A percentile compares a stretch with the other conserved stretches of the same genome.
phyloP scores from a whole-genome alignment of 2,329 filamentous ascomycete genomes.

The Albophoma yamanashiensis region DNA sequence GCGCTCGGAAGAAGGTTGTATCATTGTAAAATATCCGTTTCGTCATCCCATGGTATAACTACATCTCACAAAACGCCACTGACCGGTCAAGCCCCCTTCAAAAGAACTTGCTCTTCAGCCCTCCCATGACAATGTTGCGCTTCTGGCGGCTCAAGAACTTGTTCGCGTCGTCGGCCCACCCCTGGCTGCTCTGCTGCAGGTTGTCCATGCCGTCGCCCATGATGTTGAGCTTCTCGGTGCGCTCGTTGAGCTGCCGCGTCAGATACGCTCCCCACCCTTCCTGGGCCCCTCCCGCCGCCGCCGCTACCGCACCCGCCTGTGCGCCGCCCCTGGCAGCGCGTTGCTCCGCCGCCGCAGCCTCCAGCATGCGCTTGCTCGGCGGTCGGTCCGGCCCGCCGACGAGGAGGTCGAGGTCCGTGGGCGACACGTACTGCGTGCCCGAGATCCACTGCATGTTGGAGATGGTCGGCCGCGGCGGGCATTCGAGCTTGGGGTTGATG shows the following conservation, averaged over 20 bases:
- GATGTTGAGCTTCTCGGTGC: slow-evolving; percentile 76
- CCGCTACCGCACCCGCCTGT: slow-evolving; percentile 11
- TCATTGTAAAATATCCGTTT: not conserved
- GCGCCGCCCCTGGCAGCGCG: slow-evolving; percentile 37
- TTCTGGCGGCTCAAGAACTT: slow-evolving; percentile 87
- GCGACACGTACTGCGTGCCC: slow-evolving; percentile 83
- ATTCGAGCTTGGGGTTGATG: slow-evolving; percentile 62
- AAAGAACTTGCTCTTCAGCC: slow-evolving; percentile 50
- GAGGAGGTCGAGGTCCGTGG: slow-evolving; percentile 77
- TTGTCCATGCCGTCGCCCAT: slow-evolving; percentile 79
- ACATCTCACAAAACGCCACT: not conserved
- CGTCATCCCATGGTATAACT: not conserved
- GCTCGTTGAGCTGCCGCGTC: slow-evolving; percentile 75
- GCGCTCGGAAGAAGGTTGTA: not conserved
- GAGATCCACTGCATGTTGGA: slow-evolving; percentile 95
- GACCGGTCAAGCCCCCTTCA: slow-evolving; percentile 4
- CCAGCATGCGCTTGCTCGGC: slow-evolving; percentile 78
- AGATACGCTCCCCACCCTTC: slow-evolving; percentile 74
- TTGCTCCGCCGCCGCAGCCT: slow-evolving; percentile 66
- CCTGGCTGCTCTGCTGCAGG: slow-evolving; percentile 67
- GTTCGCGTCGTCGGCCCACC: slow-evolving; percentile 78
- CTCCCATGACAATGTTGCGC: slow-evolving; percentile 67
- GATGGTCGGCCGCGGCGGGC: slow-evolving; percentile 81
- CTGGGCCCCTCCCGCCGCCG: slow-evolving; percentile 27
- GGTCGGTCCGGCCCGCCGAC: slow-evolving; percentile 85